Conservation (phyloP, 2,329 filamentous ascomycete species). For the Rutstroemia sp. region DNA sequence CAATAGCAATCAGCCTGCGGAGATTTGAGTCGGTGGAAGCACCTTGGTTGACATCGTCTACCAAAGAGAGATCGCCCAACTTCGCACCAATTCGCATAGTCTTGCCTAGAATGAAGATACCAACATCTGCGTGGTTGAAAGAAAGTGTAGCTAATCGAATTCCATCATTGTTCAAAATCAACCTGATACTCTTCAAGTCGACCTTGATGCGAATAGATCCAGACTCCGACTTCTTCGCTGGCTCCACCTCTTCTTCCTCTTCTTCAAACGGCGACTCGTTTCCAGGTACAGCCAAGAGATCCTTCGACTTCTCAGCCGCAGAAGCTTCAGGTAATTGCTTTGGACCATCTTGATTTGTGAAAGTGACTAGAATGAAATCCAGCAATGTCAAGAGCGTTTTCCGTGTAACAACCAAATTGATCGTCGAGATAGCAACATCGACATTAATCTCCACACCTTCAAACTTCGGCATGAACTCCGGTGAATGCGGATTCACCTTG, state of each 20-base stretch:
- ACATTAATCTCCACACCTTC: slow-evolving; percentile 92
- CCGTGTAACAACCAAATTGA: slow-evolving; percentile 90
- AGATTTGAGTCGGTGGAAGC: slow-evolving; percentile 74
- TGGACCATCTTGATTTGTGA: slow-evolving; percentile 54
- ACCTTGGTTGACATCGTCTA: slow-evolving; percentile 91
- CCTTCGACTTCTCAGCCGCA: slow-evolving; percentile 26
- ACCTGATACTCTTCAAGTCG: slow-evolving; percentile 83
- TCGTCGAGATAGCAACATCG: slow-evolving; percentile 84
- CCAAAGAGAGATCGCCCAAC: slow-evolving; percentile 77
- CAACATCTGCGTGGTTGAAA: slow-evolving; percentile 85
- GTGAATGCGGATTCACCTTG: slow-evolving; percentile 82
- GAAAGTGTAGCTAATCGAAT: slow-evolving; percentile 89
- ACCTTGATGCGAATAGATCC: slow-evolving; percentile 78
- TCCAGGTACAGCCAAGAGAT: slow-evolving; percentile 3
- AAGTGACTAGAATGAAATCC: slow-evolving; percentile 91
- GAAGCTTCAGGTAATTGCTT: slow-evolving; percentile 33
- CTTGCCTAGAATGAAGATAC: slow-evolving; percentile 77
- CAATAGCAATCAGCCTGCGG: slow-evolving; percentile 83
- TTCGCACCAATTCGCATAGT: slow-evolving; percentile 83
- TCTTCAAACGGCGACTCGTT: slow-evolving; percentile 5
- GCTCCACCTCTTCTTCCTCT: slow-evolving; percentile 20
- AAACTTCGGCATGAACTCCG: slow-evolving; percentile 86
- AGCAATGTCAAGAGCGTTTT: slow-evolving; percentile 86
- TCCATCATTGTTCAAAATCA: slow-evolving; percentile 96
- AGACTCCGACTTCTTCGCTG: slow-evolving; percentile 16